A percentile compares a stretch with the other conserved stretches of the same genome.
Conservation (phyloP, 177 flowering plant species). For the Vitis hybrid region DNA sequence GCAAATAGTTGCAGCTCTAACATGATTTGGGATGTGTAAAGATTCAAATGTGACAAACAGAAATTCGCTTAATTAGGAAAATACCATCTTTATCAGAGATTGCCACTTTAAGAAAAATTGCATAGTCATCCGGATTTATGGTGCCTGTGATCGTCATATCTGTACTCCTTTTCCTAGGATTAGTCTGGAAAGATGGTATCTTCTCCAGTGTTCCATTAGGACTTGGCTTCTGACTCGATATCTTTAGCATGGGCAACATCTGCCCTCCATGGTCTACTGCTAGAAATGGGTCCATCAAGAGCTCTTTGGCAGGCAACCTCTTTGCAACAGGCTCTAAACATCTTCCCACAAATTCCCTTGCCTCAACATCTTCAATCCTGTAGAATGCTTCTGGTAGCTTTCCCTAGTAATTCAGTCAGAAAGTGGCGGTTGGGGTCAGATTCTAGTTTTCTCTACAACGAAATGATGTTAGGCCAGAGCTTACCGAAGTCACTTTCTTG, state of each 20-base stretch:
- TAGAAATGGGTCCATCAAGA: constrained; percentile 71
- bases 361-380: constrained; percentile 57
- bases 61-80: background rate
- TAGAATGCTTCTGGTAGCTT: constrained; percentile 72
- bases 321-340: constrained; percentile 60
- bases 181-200: constrained; percentile 8
- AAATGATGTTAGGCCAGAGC: background rate
- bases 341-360: constrained; percentile 55
- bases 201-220: constrained; percentile 4
- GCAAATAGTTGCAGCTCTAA: too few relatives aligned
- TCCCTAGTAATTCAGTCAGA: constrained; percentile 44
- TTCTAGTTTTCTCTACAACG: too few relatives aligned
- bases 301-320: constrained; percentile 64
- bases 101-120: constrained; percentile 73
- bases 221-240: constrained; percentile 1
- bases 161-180: constrained; percentile 28
- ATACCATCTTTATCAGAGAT: constrained; percentile 66
- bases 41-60: too few relatives aligned
- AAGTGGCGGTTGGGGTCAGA: background rate
- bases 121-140: constrained; percentile 61
- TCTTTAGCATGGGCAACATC: constrained; percentile 9
- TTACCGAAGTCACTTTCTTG: constrained; percentile 93
- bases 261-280: constrained; percentile 26
- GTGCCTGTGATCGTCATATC: constrained; percentile 77
- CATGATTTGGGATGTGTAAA: too few relatives aligned